Percentiles rank a stretch among this genome's conserved stretches.
These are phyloP conservation scores for Euphorbia lathyris DNA, from an alignment of 345 rosid species.

Conservation along the genomic window DNA sequence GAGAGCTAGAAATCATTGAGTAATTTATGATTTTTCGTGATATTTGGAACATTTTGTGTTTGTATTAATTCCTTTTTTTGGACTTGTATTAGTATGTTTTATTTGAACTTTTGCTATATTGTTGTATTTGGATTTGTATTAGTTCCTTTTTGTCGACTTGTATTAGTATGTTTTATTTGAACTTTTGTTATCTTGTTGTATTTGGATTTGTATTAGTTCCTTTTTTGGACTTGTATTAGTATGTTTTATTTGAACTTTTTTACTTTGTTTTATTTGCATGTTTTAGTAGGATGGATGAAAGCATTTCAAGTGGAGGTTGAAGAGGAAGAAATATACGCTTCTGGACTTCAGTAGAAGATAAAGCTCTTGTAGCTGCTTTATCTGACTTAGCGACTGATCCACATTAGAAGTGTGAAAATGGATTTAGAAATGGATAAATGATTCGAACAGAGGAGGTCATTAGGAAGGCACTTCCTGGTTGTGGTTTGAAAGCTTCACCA, in stretches of 20 bases:
- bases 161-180: too few species aligned
- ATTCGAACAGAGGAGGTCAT: not conserved
- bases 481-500: not conserved
- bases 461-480: not conserved
- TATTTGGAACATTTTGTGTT: too few species aligned
- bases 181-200: too few species aligned
- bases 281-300: not conserved
- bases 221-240: too few species aligned
- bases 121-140: too few species aligned
- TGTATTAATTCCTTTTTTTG: too few species aligned
- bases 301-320: not conserved
- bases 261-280: not conserved
- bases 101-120: too few species aligned
- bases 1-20: not conserved
- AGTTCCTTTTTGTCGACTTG: too few species aligned
- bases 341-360: not conserved
- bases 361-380: not conserved
- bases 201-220: too few species aligned
- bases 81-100: too few species aligned
- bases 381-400: not conserved
- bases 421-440: not conserved
- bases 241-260: too few species aligned
- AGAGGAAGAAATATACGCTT: not conserved
- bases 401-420: not conserved
- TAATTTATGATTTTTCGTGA: too few species aligned